Evolutionary conservation across 805 yeast genomes (phyloP), one percentile per base, ranked within the genome.

Genomic region (Cyberlindnera saturnus): DNA sequence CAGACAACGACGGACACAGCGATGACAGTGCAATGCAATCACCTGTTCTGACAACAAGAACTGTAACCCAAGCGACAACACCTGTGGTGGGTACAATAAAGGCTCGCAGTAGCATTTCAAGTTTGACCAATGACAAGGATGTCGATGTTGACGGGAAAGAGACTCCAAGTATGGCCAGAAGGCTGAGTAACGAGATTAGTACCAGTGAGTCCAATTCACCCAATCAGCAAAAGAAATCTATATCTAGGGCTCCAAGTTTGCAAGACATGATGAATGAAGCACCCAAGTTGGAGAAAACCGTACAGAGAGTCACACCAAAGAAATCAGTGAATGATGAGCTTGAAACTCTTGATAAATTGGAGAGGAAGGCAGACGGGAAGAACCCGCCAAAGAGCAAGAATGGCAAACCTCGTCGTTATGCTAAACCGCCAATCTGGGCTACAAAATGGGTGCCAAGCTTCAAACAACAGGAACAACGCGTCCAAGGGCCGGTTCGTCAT

Each of bases 371-470:
- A 7, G 41, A 41, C 23, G 32, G 14, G 5, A 6, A 47, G 1
- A 23, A 28, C 7, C 13, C n/a, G 16, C 18, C 20, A n/a, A 16
- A 32, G 17, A 8, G 34, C 26, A 38, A 36, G 11, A 14, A 39
- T 29, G 34, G 51, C 3, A 81, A 82, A 61, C 90, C 93, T 2
- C 74, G 63, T 43, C 65, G 85, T 51, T 84, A 84, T 60, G 62
- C 63, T 13, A 69, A 65, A 37, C 85, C 85, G 4, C 96, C 96
- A 5, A 70, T 79, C 5, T 89, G 96, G 96, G 96, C 96, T 0
- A 82, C 73, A 49, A 82, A 79, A 53, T 86, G 84, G 81, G 64
- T 71, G 38, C 81, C 82, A 1, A 58, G 64, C 5, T 55, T 41
- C 56, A 14, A 30, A 6, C 32, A 36, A 26, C 35, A 34, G 23